Evolutionary conservation across 23 red algal species (phyloP), one percentile per base, ranked within the genome.

Genomic region (Gracilaria vermiculophylla): DNA sequence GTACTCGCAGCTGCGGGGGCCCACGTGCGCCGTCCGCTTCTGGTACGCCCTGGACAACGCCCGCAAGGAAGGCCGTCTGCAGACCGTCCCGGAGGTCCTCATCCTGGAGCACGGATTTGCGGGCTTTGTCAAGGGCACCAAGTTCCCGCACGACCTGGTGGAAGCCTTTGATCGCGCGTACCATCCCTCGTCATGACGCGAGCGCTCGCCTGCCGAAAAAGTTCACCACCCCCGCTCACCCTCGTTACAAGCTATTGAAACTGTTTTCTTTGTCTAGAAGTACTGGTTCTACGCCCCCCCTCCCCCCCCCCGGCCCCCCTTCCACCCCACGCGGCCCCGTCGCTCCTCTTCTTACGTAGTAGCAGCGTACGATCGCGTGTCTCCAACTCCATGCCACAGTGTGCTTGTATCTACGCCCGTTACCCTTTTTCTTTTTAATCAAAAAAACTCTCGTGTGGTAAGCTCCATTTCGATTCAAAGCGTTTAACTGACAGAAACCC

Each of bases 41-140:
- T 65, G 50, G 51, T 47, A 76, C 19, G 47, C 84, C 27, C 27
- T 58, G 34, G 81, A 85, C 21, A 34, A 34, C 35, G 84, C 66
- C 14, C 44, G 49, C 15, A 70, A 58, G 49, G 35, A 60, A 33
- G 39, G 53, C 19, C 50, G 32, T 24, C 5, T 56, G 20, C 39
- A 64, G 32, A 34, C 7, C 14, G 70, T 73, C 9, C 84, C 84
- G 23, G 69, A 76, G 32, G 69, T 88, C 58, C 33, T 76, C 5
- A 58, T 88, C 36, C 33, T 88, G 53, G 53, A 78, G 35, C 69
- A 65, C 32, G 84, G 84, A 15, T 88, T 88, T 28, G 67, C 67
- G 1, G 39, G 8, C n/a, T 73, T 73, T 73, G 42, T 73, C 39
- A 44, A 47, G 35, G 67, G 39, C 21, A 48, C 11, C 28, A 73